Base-by-base conservation (phyloP, 371 early-diverging fungal species). In the Apophysomyces ossiformis region DNA sequence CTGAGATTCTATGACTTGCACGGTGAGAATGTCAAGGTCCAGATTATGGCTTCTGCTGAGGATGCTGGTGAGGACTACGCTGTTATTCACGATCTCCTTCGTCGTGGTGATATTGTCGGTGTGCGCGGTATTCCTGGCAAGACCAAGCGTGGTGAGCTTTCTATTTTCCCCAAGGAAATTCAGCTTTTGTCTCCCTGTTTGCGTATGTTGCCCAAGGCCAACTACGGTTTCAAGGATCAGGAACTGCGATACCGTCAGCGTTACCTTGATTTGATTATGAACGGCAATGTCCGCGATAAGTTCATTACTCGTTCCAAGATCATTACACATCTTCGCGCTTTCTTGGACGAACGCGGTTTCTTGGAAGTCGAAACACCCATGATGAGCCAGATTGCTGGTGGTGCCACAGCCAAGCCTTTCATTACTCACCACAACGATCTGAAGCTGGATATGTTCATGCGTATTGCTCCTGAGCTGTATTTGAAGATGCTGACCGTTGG, bases 361-460 rank as follows among this genome's bases (percentile, higher is more conserved):
- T 78, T 99, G 58, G 99, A 99, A 84, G 99, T 99, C 63, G 99
- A 99, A 79, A 99, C 99, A n/a, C 99, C 99, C 60, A 99, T 99
- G 96, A 96, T 99, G 98, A 97, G 96, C 90, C 90, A 92, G 87
- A 96, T 98, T 81, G 97, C 99, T 54, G 99, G 99, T 69, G 99
- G 99, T 69, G 99, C 99, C 63, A 96, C 99, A 46, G 99, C 99
- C 69, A 99, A 97, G 88, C 99, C 99, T 18, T 99, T 99, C 80
- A 84, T 95, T 72, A 99, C 99, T 45, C 96, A 98, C 78, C 99
- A 99, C 89, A 99, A 99, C 79, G 99, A 99, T 71, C 89, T 99
- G 69, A 96, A 99, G 81, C 83, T 97, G 80, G 98, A 99, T 76
- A 90, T 99, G 78, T 99, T 92, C 77, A 94, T 99, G 96, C 95